A percentile compares a stretch with the other conserved stretches of the same genome.
Conservation (phyloP, 371 early-diverging fungal genomes). For the Mortierella sp. region DNA sequence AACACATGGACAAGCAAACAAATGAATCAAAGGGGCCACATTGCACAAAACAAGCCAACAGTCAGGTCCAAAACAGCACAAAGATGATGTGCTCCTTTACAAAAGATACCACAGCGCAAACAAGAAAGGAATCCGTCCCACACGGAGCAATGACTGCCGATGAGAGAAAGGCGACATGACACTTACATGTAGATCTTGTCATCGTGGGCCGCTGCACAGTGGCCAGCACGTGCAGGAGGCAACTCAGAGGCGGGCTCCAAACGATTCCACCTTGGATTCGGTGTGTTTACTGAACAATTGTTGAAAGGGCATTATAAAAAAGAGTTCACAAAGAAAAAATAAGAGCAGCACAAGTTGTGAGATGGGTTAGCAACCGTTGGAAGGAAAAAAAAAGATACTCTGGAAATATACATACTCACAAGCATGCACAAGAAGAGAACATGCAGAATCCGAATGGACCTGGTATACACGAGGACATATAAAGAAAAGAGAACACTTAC, state of each 20-base stretch:
- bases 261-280: conserved; percentile 70
- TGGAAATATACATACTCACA: background rate
- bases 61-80: background rate
- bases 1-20: background rate
- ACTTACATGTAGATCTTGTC: conserved; percentile 76
- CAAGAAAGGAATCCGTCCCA: background rate
- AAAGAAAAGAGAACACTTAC: conserved; percentile 56
- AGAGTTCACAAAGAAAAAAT: background rate
- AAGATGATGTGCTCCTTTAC: background rate
- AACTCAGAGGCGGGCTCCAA: conserved; percentile 63
- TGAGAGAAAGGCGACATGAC: background rate
- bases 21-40: too few relatives aligned
- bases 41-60: background rate
- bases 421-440: background rate
- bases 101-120: background rate
- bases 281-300: conserved; percentile 45
- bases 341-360: conserved; percentile 9
- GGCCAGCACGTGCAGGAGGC: conserved; percentile 72
- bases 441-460: background rate
- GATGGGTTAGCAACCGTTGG: background rate
- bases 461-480: background rate
- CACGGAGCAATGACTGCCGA: background rate
- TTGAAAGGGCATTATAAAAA: background rate
- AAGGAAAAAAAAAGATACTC: background rate
- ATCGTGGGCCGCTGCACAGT: conserved; percentile 68